A percentile compares a stretch with the other conserved stretches of the same genome.
These are phyloP conservation scores for Beta macrorhiza DNA, from an alignment of 179 eudicot species.

Conservation along the genomic window DNA sequence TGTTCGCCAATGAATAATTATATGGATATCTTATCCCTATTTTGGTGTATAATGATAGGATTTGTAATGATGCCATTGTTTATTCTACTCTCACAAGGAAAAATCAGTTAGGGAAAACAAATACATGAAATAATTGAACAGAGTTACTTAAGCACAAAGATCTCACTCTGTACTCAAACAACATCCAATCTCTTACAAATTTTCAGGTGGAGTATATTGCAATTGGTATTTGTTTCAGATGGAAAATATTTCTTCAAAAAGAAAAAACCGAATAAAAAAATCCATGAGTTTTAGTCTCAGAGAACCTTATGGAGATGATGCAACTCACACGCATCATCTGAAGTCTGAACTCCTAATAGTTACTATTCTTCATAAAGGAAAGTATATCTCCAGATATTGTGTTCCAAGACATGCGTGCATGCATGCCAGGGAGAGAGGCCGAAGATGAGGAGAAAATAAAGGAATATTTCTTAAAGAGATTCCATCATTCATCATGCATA, in stretches of 20 bases:
- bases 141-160: background rate
- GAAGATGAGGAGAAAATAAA: too few relatives aligned
- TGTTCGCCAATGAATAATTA: background rate
- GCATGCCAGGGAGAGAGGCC: too few relatives aligned
- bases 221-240: background rate
- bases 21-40: background rate
- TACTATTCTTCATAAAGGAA: too few relatives aligned
- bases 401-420: too few relatives aligned
- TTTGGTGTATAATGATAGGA: background rate
- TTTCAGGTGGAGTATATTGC: background rate
- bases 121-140: background rate
- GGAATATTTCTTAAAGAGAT: too few relatives aligned
- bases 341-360: background rate
- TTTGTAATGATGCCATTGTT: background rate
- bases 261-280: background rate
- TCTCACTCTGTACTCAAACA: background rate
- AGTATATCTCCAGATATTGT: too few relatives aligned
- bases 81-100: background rate
- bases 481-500: too few relatives aligned
- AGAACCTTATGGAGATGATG: background rate
- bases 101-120: background rate
- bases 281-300: background rate
- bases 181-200: background rate
- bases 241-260: background rate
- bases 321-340: background rate